Evolutionary conservation across 805 yeast species (phyloP), one percentile per base, ranked within the genome.

Genomic region (Monosporozyma solicola): DNA sequence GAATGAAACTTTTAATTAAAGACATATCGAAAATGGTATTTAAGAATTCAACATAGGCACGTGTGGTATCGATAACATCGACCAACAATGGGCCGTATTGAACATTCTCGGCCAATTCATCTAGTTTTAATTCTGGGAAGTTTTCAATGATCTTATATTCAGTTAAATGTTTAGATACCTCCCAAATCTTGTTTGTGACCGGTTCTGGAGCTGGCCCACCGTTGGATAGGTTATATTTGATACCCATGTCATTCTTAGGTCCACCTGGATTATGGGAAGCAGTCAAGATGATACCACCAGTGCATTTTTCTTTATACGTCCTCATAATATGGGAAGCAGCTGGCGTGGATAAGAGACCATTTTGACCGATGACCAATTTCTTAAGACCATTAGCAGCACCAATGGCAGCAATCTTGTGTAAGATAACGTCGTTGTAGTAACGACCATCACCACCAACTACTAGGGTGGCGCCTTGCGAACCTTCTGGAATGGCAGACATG

Each of bases 221-320:
- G 67, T 94, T 92, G 56, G 87, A 79, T 70, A 94, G 75, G 71
- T 94, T 94, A 75, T 94, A 94, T 74, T 94, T 94, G 75, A 94
- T 94, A 54, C 99, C 99, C 69, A 90, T 79, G 67, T 94, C 99
- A 58, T 87, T 83, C 27, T 78, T 72, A 53, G 96, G 96, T 5
- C 98, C 98, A 68, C 99, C 99, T 16, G 99, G 99, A 71, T 94
- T 94, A 72, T 94, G 99, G 24, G 95, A 86, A 2, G 99, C 99
- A 10, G 99, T 94, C 65, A 94, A 76, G 58, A 94, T 89, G 71
- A 94, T 91, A 57, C 98, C 98, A 56, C 99, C 99, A 6, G 97
- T 89, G 53, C 84, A 81, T 41, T 79, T 76, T 41, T 68, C 72
- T 39, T 66, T 66, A 58, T 75, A 76, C 56, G 82, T 80, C 69